These are phyloP conservation scores for Fusarium falciforme DNA, from an alignment of 2,329 filamentous ascomycete genomes.

Conservation along the genomic window DNA sequence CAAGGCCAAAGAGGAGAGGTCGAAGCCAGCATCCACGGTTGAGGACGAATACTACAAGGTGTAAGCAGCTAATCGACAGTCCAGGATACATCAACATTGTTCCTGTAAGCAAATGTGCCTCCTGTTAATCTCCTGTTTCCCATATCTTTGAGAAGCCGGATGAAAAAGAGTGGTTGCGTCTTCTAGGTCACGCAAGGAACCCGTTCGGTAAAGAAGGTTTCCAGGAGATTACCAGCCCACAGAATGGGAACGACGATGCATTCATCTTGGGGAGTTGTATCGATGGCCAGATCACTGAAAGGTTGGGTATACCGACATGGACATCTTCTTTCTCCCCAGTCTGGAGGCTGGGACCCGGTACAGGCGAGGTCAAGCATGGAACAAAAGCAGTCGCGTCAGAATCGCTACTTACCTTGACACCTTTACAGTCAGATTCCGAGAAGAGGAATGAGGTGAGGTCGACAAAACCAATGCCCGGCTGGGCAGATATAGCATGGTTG, in stretches of 20 bases:
- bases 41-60: conserved; percentile 53
- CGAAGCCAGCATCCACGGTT: conserved; percentile 45
- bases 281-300: conserved; percentile 69
- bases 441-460: conserved; percentile 84
- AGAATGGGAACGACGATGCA: conserved; percentile 37
- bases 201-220: conserved; percentile 57
- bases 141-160: conserved; percentile 59
- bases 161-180: conserved; percentile 56
- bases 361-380: conserved; percentile 7
- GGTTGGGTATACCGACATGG: conserved; percentile 59
- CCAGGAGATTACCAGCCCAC: conserved; percentile 38
- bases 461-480: conserved; percentile 77
- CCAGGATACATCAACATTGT: conserved; percentile 10
- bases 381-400: conserved; percentile 23
- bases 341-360: conserved; percentile 1
- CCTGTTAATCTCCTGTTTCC: conserved; percentile 59
- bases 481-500: conserved; percentile 76
- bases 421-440: conserved; percentile 71
- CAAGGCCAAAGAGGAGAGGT: conserved; percentile 45
- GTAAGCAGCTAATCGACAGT: conserved; percentile 38
- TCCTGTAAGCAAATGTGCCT: conserved; percentile 58
- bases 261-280: conserved; percentile 77
- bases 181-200: conserved; percentile 49
- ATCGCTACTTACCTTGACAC: conserved; percentile 50
- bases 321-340: conserved; percentile 70